These are phyloP conservation scores for Trypethelium eluteriae DNA, from an alignment of 495 filamentous ascomycete species.

Conservation along the genomic window DNA sequence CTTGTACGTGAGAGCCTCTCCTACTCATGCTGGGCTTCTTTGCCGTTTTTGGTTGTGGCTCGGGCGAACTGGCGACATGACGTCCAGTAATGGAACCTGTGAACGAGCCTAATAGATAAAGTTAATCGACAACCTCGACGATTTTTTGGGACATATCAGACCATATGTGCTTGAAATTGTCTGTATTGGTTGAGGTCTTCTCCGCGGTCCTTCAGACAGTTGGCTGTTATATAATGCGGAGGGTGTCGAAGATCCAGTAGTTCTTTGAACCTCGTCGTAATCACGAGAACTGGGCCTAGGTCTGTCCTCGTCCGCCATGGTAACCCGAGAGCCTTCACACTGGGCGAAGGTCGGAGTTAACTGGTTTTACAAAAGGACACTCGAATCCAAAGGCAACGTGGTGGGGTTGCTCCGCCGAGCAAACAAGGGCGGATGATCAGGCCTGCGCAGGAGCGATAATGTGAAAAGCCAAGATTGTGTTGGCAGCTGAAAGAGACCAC, in stretches of 20 bases:
- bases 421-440: not conserved
- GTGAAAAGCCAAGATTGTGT: not conserved
- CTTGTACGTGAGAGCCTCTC: constrained; percentile 63
- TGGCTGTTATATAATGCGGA: not conserved
- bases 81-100: not conserved
- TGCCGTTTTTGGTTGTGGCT: constrained; percentile 26
- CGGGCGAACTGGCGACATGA: not conserved
- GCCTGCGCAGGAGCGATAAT: not conserved
- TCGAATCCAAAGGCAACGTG: constrained; percentile 5
- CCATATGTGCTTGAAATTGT: constrained; percentile 9
- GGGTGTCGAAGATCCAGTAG: not conserved
- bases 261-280: not conserved
- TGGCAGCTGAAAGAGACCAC: constrained; percentile 1
- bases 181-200: constrained; percentile 7
- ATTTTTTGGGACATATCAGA: not conserved
- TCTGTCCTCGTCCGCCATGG: not conserved
- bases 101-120: not conserved
- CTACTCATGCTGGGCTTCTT: constrained; percentile 65
- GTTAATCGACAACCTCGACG: not conserved
- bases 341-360: not conserved
- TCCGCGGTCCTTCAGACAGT: constrained; percentile 4
- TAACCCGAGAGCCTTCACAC: not conserved
- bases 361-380: constrained; percentile 8
- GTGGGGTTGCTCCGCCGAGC: constrained; percentile 3
- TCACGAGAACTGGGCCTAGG: not conserved